Percentiles rank a stretch among this genome's conserved stretches.
Conservation (phyloP, 164 flowering plant species). For the Echeveria elegans region DNA sequence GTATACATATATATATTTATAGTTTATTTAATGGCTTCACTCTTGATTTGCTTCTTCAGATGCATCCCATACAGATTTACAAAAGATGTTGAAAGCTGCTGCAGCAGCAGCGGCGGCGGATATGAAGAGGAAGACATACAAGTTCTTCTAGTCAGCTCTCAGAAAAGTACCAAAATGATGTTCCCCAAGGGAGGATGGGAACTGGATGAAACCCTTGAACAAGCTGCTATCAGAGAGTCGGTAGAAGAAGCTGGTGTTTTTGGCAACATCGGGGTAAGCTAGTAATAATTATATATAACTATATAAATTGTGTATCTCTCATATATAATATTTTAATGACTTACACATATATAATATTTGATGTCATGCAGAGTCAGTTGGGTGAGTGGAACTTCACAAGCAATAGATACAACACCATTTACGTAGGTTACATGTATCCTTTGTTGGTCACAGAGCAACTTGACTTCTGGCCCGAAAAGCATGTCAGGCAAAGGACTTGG, state of each 20-base stretch:
- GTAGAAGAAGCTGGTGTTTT: conserved; percentile 60
- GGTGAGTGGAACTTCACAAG: conserved; percentile 73
- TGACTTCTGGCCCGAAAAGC: conserved; percentile 68
- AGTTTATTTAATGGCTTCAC: no score
- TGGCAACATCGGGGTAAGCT: conserved; percentile 41
- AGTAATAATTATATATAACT: no score
- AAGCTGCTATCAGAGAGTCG: conserved; percentile 44
- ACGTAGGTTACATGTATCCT: conserved; percentile 74
- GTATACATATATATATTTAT: no score
- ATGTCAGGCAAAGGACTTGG: conserved; percentile 53
- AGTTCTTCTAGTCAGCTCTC: conserved; percentile 45
- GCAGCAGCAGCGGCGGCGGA: no score
- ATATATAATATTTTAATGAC: no score
- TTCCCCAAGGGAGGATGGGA: conserved; percentile 78
- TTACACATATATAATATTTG: not conserved
- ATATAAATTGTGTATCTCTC: no score
- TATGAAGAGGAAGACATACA: conserved; percentile 23
- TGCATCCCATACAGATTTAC: conserved; percentile 48
- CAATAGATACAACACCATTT: conserved; percentile 46
- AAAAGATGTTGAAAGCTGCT: conserved; percentile 17
- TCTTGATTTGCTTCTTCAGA: no score
- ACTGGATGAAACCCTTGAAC: conserved; percentile 42
- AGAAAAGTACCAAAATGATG: conserved; percentile 39
- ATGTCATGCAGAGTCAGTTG: conserved; percentile 31
- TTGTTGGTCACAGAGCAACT: conserved; percentile 58